Percentiles rank a stretch among this genome's conserved stretches.
Conservation (phyloP, 2,329 filamentous ascomycete genomes). For the Sporothrix brunneoviolacea region DNA sequence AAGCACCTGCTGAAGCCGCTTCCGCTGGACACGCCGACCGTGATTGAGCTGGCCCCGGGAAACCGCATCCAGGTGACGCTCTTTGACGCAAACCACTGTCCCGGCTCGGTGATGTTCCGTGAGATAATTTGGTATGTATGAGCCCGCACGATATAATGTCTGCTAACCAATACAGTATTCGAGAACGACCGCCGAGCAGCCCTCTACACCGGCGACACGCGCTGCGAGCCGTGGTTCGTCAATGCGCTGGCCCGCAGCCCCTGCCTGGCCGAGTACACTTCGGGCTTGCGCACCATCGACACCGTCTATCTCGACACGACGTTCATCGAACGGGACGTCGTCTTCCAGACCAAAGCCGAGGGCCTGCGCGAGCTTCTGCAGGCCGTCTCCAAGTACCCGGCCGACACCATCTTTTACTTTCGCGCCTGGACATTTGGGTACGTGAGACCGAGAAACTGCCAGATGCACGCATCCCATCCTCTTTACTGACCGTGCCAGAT, state of each 20-base stretch:
- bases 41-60: constrained; percentile 65
- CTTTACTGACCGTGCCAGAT: constrained; percentile 32
- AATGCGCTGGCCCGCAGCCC: constrained; percentile 66
- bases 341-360: constrained; percentile 60
- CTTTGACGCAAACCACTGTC: constrained; percentile 87
- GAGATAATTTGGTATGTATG: constrained; percentile 22
- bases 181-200: constrained; percentile 66
- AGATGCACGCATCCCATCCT: too few species aligned
- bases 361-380: constrained; percentile 67
- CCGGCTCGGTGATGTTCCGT: constrained; percentile 85
- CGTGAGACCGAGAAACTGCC: too few species aligned
- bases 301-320: constrained; percentile 88
- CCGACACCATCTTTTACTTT: constrained; percentile 73
- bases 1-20: constrained; percentile 68
- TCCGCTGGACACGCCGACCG: constrained; percentile 71
- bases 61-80: constrained; percentile 72
- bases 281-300: constrained; percentile 61
- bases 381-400: constrained; percentile 61
- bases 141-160: too few species aligned
- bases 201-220: constrained; percentile 83
- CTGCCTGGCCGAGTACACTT: constrained; percentile 64
- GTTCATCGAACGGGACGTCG: constrained; percentile 41
- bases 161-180: constrained; percentile 46
- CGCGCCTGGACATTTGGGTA: constrained; percentile 80
- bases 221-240: constrained; percentile 83